phyloP scores from a whole-genome alignment of 108 stramenopile genomes.

The Cyclotella kingstonii region DNA sequence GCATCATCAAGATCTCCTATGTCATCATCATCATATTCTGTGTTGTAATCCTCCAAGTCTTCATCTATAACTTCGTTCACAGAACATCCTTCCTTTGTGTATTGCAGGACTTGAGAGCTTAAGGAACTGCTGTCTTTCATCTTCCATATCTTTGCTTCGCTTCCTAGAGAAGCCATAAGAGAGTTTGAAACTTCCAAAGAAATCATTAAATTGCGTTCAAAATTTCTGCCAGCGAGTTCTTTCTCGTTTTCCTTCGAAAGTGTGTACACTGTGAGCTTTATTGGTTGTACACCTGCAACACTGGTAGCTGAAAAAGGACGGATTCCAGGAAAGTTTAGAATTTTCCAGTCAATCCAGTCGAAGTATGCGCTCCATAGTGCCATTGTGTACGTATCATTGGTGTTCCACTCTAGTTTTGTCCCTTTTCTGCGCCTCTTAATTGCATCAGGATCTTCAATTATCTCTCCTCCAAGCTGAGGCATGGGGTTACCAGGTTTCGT shows the following conservation, averaged over 20 bases:
- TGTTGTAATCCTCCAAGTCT: slow-evolving; percentile 23
- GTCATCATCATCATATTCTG: slow-evolving; percentile 7
- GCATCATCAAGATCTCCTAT: slow-evolving; percentile 38
- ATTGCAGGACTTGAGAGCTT: neutral
- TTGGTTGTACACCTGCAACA: slow-evolving; percentile 64
- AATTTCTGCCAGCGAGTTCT: slow-evolving; percentile 32
- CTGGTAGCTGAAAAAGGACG: slow-evolving; percentile 69
- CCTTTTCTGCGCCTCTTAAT: slow-evolving; percentile 70
- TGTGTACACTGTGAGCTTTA: slow-evolving; percentile 73
- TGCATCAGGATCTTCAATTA: slow-evolving; percentile 68
- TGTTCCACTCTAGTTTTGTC: slow-evolving; percentile 60
- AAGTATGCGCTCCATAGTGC: slow-evolving; percentile 80
- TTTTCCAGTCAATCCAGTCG: slow-evolving; percentile 77
- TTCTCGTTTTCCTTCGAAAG: slow-evolving; percentile 41
- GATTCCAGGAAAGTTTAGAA: slow-evolving; percentile 82
- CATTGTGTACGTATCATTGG: slow-evolving; percentile 83
- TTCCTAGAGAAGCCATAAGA: slow-evolving; percentile 13
- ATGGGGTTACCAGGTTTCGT: slow-evolving; percentile 69
- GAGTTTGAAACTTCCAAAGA: slow-evolving; percentile 47
- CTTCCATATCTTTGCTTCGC: slow-evolving; percentile 28
- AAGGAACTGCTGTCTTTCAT: neutral
- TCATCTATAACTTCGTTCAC: slow-evolving; percentile 18
- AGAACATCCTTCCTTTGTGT: slow-evolving; percentile 3
- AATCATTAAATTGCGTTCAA: slow-evolving; percentile 33
- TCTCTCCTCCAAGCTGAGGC: slow-evolving; percentile 73